These are phyloP conservation scores for Conoideocrella luteorostrata DNA, from an alignment of 2,329 filamentous ascomycete species.

Conservation along the genomic window DNA sequence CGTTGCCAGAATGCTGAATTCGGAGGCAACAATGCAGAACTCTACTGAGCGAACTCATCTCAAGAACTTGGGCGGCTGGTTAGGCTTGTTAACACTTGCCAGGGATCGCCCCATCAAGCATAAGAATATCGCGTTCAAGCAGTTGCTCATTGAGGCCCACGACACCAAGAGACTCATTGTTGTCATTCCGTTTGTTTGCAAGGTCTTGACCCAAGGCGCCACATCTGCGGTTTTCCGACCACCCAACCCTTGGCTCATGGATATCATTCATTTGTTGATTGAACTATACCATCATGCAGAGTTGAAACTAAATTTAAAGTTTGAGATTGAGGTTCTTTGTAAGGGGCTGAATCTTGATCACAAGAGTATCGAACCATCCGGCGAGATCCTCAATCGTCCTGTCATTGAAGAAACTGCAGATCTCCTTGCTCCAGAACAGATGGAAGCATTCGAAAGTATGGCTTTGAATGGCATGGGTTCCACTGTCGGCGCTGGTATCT, in stretches of 20 bases:
- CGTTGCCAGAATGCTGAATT: slow-evolving; percentile 80
- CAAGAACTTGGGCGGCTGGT: slow-evolving; percentile 90
- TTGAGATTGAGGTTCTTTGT: slow-evolving; percentile 96
- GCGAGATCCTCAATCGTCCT: slow-evolving; percentile 73
- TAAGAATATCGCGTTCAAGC: slow-evolving; percentile 94
- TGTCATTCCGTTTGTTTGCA: slow-evolving; percentile 96
- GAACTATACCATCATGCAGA: slow-evolving; percentile 92
- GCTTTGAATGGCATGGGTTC: slow-evolving; percentile 68
- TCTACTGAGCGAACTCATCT: slow-evolving; percentile 79
- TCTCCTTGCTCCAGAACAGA: slow-evolving; percentile 55
- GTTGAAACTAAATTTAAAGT: slow-evolving; percentile 93
- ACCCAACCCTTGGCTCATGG: slow-evolving; percentile 97
- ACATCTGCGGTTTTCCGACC: slow-evolving; percentile 85
- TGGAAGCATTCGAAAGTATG: slow-evolving; percentile 80
- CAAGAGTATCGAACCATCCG: slow-evolving; percentile 81
- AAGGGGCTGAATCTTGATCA: slow-evolving; percentile 88
- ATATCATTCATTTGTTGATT: slow-evolving; percentile 83
- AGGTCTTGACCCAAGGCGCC: slow-evolving; percentile 79
- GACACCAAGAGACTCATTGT: slow-evolving; percentile 87
- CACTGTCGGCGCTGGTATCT: slow-evolving; percentile 64
- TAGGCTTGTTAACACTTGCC: slow-evolving; percentile 86
- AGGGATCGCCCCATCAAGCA: slow-evolving; percentile 94
- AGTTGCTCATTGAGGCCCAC: slow-evolving; percentile 86
- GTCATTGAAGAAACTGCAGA: slow-evolving; percentile 57
- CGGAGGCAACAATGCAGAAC: slow-evolving; percentile 78